Conservation (phyloP, 129 eudicot genomes). For the Scalesia atractyloides region DNA sequence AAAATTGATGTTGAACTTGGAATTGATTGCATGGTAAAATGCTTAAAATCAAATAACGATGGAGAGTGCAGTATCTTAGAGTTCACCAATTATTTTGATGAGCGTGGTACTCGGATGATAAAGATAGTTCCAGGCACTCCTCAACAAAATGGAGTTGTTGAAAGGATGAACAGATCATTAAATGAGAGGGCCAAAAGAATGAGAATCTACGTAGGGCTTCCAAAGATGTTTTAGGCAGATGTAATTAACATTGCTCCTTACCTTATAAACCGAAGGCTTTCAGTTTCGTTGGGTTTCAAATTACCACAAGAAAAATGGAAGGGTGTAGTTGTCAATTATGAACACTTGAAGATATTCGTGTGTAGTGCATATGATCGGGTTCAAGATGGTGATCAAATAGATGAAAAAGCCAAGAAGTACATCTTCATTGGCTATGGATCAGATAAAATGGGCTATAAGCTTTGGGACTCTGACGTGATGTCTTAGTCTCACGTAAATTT, state of each 20-base stretch:
- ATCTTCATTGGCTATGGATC: conserved; percentile 2
- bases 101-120: not conserved
- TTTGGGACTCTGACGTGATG: too few relatives aligned
- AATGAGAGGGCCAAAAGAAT: too few relatives aligned
- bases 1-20: not conserved
- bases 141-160: too few relatives aligned
- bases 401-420: not conserved
- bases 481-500: too few relatives aligned
- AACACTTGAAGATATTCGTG: not conserved
- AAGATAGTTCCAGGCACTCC: too few relatives aligned
- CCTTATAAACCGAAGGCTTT: not conserved
- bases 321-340: not conserved
- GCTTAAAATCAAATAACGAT: not conserved
- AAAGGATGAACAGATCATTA: too few relatives aligned
- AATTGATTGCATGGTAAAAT: not conserved
- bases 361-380: not conserved
- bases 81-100: not conserved
- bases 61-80: not conserved
- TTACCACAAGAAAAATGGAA: not conserved
- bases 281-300: not conserved
- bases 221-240: not conserved
- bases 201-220: not conserved
- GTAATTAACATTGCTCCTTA: not conserved
- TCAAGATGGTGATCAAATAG: not conserved
- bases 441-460: conserved; percentile 1